phyloP scores from a whole-genome alignment of 805 yeast species.

The Metschnikowia cerradonensis region DNA sequence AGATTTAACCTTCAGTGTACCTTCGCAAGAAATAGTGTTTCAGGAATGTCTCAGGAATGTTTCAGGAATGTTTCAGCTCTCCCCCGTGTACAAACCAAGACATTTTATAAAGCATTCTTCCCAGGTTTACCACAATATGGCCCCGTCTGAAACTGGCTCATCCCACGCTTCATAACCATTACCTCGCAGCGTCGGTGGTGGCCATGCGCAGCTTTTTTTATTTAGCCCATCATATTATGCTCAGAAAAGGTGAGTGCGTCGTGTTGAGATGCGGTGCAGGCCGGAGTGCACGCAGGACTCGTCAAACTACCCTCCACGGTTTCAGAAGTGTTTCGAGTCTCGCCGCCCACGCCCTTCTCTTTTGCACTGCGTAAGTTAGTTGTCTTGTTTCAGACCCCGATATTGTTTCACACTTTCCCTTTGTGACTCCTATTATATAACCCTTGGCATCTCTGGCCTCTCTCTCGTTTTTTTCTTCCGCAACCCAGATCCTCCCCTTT shows the following conservation, averaged over 20 bases:
- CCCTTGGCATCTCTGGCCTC: background rate
- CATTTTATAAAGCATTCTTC: too few species aligned
- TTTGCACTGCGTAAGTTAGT: background rate
- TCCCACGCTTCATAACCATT: background rate
- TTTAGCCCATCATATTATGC: background rate
- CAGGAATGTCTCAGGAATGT: too few species aligned
- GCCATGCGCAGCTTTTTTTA: background rate
- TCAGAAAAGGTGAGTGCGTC: background rate
- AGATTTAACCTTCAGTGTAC: too few species aligned
- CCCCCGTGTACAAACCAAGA: too few species aligned
- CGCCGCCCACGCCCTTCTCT: background rate
- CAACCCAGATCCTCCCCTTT: too few species aligned
- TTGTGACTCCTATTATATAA: background rate
- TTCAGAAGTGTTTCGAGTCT: background rate
- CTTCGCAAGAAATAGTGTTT: too few species aligned
- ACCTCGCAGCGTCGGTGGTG: background rate
- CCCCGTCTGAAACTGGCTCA: background rate
- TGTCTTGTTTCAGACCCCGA: background rate
- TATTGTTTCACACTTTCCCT: background rate
- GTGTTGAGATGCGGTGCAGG: slow-evolving; percentile 1
- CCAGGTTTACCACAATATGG: too few species aligned
- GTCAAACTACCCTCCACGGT: slow-evolving; percentile 1
- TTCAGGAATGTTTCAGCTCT: too few species aligned
- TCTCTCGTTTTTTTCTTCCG: background rate
- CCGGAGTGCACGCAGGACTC: slow-evolving; percentile 3